A percentile compares a stretch with the other conserved stretches of the same genome.
Conservation (phyloP, 2,329 filamentous ascomycete species). For the Stagonosporopsis tanaceti region DNA sequence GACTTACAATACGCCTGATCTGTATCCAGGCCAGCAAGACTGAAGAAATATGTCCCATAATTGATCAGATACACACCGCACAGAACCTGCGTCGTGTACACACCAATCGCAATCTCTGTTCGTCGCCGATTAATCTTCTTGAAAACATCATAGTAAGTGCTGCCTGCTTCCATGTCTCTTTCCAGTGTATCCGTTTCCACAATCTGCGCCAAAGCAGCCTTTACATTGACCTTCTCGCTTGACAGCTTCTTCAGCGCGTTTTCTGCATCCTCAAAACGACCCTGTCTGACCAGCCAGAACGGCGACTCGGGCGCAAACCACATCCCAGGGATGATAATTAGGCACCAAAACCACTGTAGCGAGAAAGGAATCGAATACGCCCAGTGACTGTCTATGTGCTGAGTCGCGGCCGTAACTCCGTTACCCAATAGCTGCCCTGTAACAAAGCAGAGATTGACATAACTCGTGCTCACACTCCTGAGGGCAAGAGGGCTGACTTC, state of each 20-base stretch:
- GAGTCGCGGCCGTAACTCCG: slow-evolving; percentile 56
- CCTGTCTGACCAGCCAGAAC: slow-evolving; percentile 75
- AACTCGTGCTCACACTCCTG: slow-evolving; percentile 65
- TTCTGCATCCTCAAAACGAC: slow-evolving; percentile 69
- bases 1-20: slow-evolving; percentile 43
- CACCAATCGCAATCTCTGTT: slow-evolving; percentile 70
- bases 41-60: slow-evolving; percentile 55
- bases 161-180: slow-evolving; percentile 24
- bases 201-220: slow-evolving; percentile 67
- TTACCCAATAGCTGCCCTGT: slow-evolving; percentile 66
- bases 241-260: slow-evolving; percentile 66
- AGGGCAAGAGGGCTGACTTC: slow-evolving; percentile 59
- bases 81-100: slow-evolving; percentile 54
- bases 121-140: slow-evolving; percentile 75
- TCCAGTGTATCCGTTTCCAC: slow-evolving; percentile 72
- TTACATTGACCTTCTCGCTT: slow-evolving; percentile 49
- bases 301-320: slow-evolving; percentile 70
- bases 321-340: slow-evolving; percentile 69
- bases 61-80: slow-evolving; percentile 51
- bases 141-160: slow-evolving; percentile 65
- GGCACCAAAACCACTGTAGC: slow-evolving; percentile 76
- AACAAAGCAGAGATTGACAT: slow-evolving; percentile 69
- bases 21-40: slow-evolving; percentile 51
- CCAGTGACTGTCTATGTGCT: slow-evolving; percentile 60
- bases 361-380: slow-evolving; percentile 70